Percentiles rank a stretch among this genome's conserved stretches.
Evolutionary conservation across 371 early-diverging fungal genomes (phyloP).

Genomic region (Zychaea mexicana): DNA sequence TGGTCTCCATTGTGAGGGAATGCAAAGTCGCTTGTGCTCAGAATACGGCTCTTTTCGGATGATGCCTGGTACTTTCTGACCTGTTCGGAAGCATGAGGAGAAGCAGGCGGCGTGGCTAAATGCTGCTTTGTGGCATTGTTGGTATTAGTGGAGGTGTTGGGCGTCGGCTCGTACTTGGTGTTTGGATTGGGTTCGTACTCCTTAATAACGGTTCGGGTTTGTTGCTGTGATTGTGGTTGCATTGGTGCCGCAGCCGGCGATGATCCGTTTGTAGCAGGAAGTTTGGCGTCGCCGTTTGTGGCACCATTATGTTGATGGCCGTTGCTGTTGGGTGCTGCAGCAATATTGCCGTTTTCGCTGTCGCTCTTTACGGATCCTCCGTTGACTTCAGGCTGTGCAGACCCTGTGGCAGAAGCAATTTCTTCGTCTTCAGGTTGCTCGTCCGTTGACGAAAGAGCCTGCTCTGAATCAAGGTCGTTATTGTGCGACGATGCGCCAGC

Average conservation of each 20-base stretch:
- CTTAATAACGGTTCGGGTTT: neutral
- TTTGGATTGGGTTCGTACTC: neutral
- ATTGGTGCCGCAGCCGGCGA: neutral
- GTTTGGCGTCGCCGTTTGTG: neutral
- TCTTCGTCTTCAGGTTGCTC: neutral
- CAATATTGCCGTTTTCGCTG: too few species aligned
- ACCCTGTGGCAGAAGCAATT: neutral
- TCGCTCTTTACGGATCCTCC: neutral
- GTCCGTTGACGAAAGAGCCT: neutral
- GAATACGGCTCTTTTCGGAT: neutral
- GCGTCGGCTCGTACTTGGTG: neutral
- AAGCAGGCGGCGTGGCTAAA: neutral
- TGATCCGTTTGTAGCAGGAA: neutral
- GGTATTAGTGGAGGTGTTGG: neutral
- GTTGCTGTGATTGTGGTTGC: neutral
- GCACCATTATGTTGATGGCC: neutral
- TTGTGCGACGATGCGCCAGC: neutral
- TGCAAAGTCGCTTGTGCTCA: conserved; percentile 4
- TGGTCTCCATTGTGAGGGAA: conserved; percentile 16
- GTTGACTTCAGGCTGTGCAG: neutral
- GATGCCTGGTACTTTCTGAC: neutral
- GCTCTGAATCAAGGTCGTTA: neutral
- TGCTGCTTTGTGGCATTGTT: too few species aligned
- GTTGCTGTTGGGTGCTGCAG: neutral
- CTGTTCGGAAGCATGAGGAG: conserved; percentile 2